These are phyloP conservation scores for Funneliformis geosporum DNA, from an alignment of 192 early-diverging fungal genomes.

Conservation along the genomic window DNA sequence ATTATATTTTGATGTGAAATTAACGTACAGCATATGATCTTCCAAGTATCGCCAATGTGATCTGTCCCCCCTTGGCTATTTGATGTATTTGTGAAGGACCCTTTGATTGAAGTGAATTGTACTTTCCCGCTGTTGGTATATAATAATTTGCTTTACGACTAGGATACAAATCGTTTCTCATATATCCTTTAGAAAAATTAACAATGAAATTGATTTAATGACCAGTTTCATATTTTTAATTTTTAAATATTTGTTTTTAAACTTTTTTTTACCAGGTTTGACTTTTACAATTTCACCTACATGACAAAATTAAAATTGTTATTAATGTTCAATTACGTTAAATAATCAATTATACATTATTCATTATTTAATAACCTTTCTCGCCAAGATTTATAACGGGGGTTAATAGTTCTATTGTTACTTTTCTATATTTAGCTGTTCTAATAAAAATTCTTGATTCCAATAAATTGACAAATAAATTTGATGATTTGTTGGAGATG, in stretches of 20 bases:
- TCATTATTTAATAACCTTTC: constrained; percentile 2
- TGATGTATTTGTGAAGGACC: constrained; percentile 10
- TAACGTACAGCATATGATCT: neutral
- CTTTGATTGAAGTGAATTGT: neutral
- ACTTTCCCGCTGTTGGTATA: neutral
- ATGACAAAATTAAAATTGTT: neutral
- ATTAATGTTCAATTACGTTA: neutral
- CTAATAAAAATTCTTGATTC: neutral
- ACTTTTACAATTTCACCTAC: constrained; percentile 4
- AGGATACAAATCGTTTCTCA: constrained; percentile 17
- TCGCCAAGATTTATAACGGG: neutral
- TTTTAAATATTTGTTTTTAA: neutral
- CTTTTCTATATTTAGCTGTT: neutral
- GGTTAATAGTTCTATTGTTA: neutral
- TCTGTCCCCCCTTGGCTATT: neutral
- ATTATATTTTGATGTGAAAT: neutral
- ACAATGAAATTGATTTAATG: neutral
- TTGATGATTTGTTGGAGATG: constrained; percentile 1
- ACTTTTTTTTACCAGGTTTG: neutral
- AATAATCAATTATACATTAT: neutral
- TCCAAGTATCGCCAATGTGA: neutral
- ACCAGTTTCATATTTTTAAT: neutral
- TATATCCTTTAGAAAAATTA: constrained; percentile 1
- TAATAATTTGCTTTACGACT: neutral
- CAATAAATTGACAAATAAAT: neutral